These are phyloP conservation scores for Colletotrichum ledebouriae DNA, from an alignment of 2,329 filamentous ascomycete species.

Conservation along the genomic window DNA sequence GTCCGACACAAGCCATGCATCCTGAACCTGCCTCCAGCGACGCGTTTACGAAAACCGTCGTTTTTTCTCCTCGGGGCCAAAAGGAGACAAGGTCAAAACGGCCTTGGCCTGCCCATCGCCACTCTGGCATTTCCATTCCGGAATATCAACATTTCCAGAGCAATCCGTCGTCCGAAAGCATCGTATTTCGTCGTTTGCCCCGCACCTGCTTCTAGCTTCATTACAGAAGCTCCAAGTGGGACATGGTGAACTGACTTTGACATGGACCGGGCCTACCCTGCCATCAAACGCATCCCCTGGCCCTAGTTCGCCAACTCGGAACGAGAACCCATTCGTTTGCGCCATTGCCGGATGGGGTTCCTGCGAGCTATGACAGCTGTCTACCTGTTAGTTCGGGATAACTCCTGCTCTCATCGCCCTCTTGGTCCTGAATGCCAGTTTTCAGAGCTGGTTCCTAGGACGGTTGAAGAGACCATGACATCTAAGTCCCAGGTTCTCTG, in stretches of 20 bases:
- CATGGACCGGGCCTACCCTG: constrained; percentile 18
- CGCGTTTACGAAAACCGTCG: not conserved
- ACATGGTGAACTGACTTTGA: constrained; percentile 20
- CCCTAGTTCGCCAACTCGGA: constrained; percentile 27
- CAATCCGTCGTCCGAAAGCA: not conserved
- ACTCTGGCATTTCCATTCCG: no score
- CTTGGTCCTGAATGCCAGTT: no score
- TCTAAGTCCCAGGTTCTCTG: not conserved
- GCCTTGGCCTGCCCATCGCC: no score
- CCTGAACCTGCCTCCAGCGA: not conserved
- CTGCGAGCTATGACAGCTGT: constrained; percentile 30
- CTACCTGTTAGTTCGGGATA: not conserved
- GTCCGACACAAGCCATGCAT: constrained; percentile 1
- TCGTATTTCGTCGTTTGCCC: not conserved
- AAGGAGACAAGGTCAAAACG: constrained; percentile 4
- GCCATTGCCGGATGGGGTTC: constrained; percentile 23
- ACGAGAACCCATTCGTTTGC: constrained; percentile 33
- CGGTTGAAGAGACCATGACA: not conserved
- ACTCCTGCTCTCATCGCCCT: not conserved
- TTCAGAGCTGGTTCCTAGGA: no score
- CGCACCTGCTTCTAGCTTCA: not conserved
- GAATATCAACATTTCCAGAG: not conserved
- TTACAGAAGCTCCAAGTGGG: constrained; percentile 17
- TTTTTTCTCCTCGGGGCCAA: constrained; percentile 26
- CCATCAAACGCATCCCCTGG: constrained; percentile 21